Conservation (phyloP, 192 early-diverging fungal species). For the Coemansia sp. region DNA sequence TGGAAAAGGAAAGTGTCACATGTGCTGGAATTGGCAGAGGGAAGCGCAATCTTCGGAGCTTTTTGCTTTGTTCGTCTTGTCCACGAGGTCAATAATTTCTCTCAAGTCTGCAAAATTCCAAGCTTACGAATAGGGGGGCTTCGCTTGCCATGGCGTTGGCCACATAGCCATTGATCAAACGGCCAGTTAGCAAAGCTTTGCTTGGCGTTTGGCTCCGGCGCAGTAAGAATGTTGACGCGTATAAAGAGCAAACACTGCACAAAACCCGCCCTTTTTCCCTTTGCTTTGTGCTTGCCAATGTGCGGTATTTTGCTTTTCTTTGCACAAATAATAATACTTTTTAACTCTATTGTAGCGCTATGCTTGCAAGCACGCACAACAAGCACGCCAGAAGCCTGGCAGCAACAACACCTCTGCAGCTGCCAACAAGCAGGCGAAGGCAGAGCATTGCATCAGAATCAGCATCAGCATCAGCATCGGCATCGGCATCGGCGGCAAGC, state of each 20-base stretch:
- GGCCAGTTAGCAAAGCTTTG: background rate
- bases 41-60: background rate
- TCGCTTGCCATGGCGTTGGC: too few species aligned
- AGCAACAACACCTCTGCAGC: background rate
- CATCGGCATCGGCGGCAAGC: background rate
- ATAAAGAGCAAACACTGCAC: conserved; percentile 1
- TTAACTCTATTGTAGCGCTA: background rate
- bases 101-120: too few species aligned
- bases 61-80: background rate
- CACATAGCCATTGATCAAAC: background rate
- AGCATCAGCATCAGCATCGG: background rate
- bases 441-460: conserved; percentile 3
- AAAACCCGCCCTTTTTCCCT: background rate
- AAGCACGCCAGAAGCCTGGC: background rate
- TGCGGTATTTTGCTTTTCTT: background rate
- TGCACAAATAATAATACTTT: background rate
- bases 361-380: background rate
- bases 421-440: background rate
- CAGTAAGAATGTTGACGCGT: background rate
- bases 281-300: background rate
- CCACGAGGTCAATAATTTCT: too few species aligned
- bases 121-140: too few species aligned
- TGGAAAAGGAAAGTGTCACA: background rate
- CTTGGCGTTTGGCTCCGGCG: background rate
- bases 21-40: background rate